Percentiles rank a stretch among this genome's conserved stretches.
phyloP scores from a whole-genome alignment of 768 basidiomycete species.

The Rhodotorula kratochvilovae region DNA sequence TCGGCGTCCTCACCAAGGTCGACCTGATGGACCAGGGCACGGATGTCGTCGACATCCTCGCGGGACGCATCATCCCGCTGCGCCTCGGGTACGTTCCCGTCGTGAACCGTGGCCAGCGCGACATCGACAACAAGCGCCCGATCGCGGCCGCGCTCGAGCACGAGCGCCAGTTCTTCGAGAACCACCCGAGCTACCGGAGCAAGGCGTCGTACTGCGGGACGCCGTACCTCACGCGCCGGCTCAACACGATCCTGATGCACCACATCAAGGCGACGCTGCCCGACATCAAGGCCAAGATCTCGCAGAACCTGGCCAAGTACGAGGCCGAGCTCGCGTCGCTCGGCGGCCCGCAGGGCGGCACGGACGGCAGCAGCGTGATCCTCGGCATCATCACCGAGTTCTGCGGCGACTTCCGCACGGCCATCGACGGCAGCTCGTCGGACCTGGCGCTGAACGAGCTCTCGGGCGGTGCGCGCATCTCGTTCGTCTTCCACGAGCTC shows the following conservation, averaged over 20 bases:
- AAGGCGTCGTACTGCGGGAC: slow-evolving; percentile 97
- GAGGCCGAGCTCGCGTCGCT: slow-evolving; percentile 74
- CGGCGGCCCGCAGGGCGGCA: slow-evolving; percentile 79
- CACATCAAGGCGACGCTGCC: slow-evolving; percentile 97
- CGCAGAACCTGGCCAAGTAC: slow-evolving; percentile 83
- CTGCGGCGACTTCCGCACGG: slow-evolving; percentile 89
- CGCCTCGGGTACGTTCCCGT: slow-evolving; percentile 97
- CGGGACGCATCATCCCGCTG: slow-evolving; percentile 91
- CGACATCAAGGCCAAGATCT: slow-evolving; percentile 93
- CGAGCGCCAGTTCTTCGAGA: slow-evolving; percentile 91
- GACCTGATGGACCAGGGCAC: slow-evolving; percentile 98
- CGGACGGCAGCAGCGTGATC: slow-evolving; percentile 80
- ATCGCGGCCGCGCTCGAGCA: slow-evolving; percentile 79
- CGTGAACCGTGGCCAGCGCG: slow-evolving; percentile 95
- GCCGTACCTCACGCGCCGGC: slow-evolving; percentile 86
- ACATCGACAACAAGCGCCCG: slow-evolving; percentile 83
- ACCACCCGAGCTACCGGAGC: slow-evolving; percentile 82
- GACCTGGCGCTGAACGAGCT: slow-evolving; percentile 92
- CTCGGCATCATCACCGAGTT: slow-evolving; percentile 98
- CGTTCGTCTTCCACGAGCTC: slow-evolving; percentile 96
- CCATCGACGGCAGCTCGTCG: slow-evolving; percentile 95
- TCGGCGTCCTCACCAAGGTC: slow-evolving; percentile 96
- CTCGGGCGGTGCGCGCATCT: slow-evolving; percentile 97
- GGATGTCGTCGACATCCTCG: slow-evolving; percentile 97
- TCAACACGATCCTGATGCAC: slow-evolving; percentile 99